phyloP scores from a whole-genome alignment of 2,329 filamentous ascomycete species.

The Microcyclospora pomicola region DNA sequence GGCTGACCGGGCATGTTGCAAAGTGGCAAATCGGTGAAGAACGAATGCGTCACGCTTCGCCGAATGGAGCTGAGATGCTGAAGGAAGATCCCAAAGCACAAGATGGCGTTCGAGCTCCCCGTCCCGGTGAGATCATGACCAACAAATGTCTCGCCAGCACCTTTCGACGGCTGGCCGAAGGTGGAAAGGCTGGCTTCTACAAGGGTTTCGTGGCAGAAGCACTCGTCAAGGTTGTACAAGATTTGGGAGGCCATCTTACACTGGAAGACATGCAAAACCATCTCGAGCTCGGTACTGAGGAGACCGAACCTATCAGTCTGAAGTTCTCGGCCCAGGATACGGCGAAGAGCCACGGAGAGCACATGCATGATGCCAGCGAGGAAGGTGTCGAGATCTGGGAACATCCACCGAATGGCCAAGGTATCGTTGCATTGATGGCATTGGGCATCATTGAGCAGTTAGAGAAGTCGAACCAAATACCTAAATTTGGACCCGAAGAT shows the following conservation, averaged over 20 bases:
- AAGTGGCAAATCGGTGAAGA: constrained; percentile 32
- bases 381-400: constrained; percentile 77
- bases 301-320: constrained; percentile 73
- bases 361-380: constrained; percentile 32
- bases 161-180: constrained; percentile 60
- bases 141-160: constrained; percentile 71
- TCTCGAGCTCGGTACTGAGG: constrained; percentile 56
- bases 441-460: constrained; percentile 82
- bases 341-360: constrained; percentile 31
- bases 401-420: constrained; percentile 91
- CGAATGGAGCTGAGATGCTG: constrained; percentile 76
- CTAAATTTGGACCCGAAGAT: constrained; percentile 52
- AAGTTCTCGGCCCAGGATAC: constrained; percentile 43
- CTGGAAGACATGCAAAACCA: constrained; percentile 72
- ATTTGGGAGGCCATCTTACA: constrained; percentile 63
- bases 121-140: constrained; percentile 74
- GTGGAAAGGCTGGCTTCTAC: constrained; percentile 89
- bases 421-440: constrained; percentile 87
- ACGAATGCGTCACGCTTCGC: constrained; percentile 56
- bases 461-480: constrained; percentile 61
- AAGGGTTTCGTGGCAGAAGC: constrained; percentile 68
- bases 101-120: constrained; percentile 60
- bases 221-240: constrained; percentile 62
- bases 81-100: constrained; percentile 57
- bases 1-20: too few species aligned